Conservation (phyloP, 306 rosid species). For the Sicyos edulis region DNA sequence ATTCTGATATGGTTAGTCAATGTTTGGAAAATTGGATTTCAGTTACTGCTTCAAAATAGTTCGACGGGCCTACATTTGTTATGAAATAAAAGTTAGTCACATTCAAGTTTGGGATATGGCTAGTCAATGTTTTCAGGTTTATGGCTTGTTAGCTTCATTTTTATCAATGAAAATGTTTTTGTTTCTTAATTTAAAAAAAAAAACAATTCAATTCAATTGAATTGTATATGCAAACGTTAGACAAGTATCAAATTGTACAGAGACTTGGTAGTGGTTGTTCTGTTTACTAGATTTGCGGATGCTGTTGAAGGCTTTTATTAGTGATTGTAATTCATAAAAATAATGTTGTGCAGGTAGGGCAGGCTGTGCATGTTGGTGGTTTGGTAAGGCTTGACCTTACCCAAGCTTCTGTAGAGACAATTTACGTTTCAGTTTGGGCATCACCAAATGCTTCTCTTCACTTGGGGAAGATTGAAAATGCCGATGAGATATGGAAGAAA, state of each 20-base stretch:
- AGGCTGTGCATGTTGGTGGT: constrained; percentile 70
- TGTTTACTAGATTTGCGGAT: not conserved
- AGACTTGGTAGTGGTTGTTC: constrained; percentile 2
- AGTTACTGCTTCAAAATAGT: not conserved
- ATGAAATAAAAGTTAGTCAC: not conserved
- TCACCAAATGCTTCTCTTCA: constrained; percentile 78
- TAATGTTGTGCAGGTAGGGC: constrained; percentile 59
- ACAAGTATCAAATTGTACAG: not conserved
- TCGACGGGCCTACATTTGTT: not conserved
- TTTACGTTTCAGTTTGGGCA: constrained; percentile 80
- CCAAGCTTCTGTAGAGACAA: constrained; percentile 69
- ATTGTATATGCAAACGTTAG: not conserved
- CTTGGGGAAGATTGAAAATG: constrained; percentile 85
- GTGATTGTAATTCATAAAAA: not conserved
- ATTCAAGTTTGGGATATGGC: no score
- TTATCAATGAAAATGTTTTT: no score
- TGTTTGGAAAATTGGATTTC: not conserved
- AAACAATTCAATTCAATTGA: not conserved
- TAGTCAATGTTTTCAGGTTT: not conserved
- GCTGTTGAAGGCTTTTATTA: not conserved
- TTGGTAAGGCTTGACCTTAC: constrained; percentile 67
- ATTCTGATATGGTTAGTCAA: not conserved
- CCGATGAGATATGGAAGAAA: constrained; percentile 76
- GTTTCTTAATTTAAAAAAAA: no score
- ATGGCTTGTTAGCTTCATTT: not conserved